Evolutionary conservation across 106 monocot genomes (phyloP).

Genomic region (Dendrobium catenatum): DNA sequence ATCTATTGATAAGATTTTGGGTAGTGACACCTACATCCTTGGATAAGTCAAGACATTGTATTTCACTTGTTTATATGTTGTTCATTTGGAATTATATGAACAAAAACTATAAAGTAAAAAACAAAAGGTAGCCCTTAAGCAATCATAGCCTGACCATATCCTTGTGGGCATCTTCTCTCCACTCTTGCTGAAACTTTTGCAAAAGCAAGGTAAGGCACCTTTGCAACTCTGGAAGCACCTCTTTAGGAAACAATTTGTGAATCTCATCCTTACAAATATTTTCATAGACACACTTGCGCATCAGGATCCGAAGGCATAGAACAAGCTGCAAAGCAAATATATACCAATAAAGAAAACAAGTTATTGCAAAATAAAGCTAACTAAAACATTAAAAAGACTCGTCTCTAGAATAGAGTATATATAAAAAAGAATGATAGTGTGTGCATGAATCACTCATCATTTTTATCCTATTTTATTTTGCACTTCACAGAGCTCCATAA

Average conservation of each 20-base stretch:
- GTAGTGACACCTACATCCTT: background rate
- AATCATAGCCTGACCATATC: conserved; percentile 45
- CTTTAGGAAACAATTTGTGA: conserved; percentile 72
- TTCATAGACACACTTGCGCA: conserved; percentile 61
- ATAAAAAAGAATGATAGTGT: background rate
- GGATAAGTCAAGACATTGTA: background rate
- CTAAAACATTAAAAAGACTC: background rate
- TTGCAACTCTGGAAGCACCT: conserved; percentile 70
- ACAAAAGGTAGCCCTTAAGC: background rate
- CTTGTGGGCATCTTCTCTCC: conserved; percentile 60
- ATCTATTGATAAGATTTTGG: background rate
- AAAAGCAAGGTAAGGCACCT: conserved; percentile 68
- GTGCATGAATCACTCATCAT: background rate
- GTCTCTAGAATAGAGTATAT: background rate
- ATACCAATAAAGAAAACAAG: background rate
- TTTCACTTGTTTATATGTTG: background rate
- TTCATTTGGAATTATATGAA: background rate
- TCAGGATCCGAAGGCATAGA: conserved; percentile 84
- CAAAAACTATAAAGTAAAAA: background rate
- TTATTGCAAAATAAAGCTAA: background rate
- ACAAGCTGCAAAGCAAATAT: conserved; percentile 52
- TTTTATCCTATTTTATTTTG: background rate
- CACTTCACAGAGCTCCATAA: background rate
- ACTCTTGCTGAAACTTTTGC: conserved; percentile 74
- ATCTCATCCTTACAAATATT: conserved; percentile 64